Evolutionary conservation across 495 filamentous ascomycete species (phyloP), one percentile per base, ranked within the genome.

Genomic region (Tuber aestivum): DNA sequence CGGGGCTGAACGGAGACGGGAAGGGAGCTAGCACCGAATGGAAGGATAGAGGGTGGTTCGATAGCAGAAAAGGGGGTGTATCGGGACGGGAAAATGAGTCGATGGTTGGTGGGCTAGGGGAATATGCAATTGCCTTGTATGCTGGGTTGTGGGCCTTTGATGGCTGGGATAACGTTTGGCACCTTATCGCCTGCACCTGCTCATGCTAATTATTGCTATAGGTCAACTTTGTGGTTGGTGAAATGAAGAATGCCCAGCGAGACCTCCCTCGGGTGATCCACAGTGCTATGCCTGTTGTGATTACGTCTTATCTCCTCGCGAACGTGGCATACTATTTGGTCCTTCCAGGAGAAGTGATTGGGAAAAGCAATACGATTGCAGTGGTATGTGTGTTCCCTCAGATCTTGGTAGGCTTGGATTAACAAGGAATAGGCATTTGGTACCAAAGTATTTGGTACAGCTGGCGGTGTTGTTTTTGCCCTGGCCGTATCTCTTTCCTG

Each of bases 131-230:
- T 72, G 95, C 95, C 6, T 83, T 99, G 75, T 99, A 99, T 84
- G 95, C 94, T 40, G 95, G 95, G 16, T 87, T 99, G 3, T 99
- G 95, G 95, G 95, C 95, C 3, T 99, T 95, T 85, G 95, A 99
- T 82, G 95, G 95, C 32, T 99, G 95, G 95, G 95, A 99, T 83
- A 99, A 99, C 84, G 94, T 95, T 77, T 75, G 74, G 65, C 12
- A 74, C n/a, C 32, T 56, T 48, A 72, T 56, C 27, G 27, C 45
- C 48, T 40, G 61, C 65, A 48, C 23, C 32, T 35, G 69, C 70
- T 69, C 61, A 73, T 40, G 69, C 80, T 81, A 76, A 72, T 72
- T 69, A 27, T 38, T 37, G 50, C 70, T 20, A 16, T 79, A 97
- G 93, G 95, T 95, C 75, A 99, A 97, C 85, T 98, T 97, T 83